These are phyloP conservation scores for Exophiala sideris DNA, from an alignment of 2,329 filamentous ascomycete species.

Conservation along the genomic window DNA sequence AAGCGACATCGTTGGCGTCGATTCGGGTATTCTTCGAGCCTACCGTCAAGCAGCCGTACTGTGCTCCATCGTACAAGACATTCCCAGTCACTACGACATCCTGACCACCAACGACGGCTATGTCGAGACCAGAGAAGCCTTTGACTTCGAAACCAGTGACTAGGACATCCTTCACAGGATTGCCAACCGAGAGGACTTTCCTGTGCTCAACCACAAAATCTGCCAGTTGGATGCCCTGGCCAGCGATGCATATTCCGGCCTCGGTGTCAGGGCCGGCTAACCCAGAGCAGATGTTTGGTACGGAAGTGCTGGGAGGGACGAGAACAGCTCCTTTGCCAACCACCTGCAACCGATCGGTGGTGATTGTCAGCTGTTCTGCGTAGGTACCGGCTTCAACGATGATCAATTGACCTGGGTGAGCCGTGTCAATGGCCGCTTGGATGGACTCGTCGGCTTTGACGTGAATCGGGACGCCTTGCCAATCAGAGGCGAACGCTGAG, in stretches of 20 bases:
- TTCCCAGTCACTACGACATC: constrained; percentile 10
- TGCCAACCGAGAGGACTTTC: constrained; percentile 17
- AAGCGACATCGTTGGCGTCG: constrained; percentile 14
- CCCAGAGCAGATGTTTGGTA: constrained; percentile 16
- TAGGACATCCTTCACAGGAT: constrained; percentile 11
- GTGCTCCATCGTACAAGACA: constrained; percentile 11
- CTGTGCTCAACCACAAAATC: constrained; percentile 17
- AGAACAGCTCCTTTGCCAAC: constrained; percentile 18
- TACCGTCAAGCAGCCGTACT: constrained; percentile 17
- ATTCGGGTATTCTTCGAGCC: constrained; percentile 12
- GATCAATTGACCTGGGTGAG: constrained; percentile 14
- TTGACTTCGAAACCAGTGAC: constrained; percentile 18
- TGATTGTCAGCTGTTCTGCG: constrained; percentile 19
- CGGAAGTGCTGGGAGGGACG: constrained; percentile 10
- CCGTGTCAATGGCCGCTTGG: constrained; percentile 17
- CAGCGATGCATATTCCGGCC: constrained; percentile 20
- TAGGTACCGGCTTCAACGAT: constrained; percentile 21
- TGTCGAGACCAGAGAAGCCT: constrained; percentile 14
- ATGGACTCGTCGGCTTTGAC: constrained; percentile 18
- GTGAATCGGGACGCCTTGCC: constrained; percentile 8
- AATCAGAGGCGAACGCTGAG: background rate
- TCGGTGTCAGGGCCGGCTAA: constrained; percentile 15
- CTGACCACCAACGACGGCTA: constrained; percentile 19
- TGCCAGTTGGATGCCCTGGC: constrained; percentile 13
- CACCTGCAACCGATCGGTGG: constrained; percentile 8